Evolutionary conservation across 306 rosid species (phyloP), one percentile per base, ranked within the genome.

Genomic region (Comarum palustre): DNA sequence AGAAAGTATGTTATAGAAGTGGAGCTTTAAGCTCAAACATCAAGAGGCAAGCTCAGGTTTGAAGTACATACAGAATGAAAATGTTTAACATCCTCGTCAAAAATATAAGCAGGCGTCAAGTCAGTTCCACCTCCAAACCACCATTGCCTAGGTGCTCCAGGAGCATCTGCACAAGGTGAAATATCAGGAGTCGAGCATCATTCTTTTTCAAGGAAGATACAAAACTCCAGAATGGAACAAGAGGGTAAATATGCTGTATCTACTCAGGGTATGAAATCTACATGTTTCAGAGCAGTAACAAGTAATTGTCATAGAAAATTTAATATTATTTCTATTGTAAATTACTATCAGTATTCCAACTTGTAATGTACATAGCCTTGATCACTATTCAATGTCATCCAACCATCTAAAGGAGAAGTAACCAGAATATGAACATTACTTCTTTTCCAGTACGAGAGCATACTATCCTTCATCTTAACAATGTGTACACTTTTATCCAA

Each of bases 71-170:
- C 98, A 15, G 88, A 81, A 78, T 94, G 99, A 84, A 94, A 94
- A 78, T 94, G 99, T 85, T 88, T 91, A 52, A 91, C 96, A 78
- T 94, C 99, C 76, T 94, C 99, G 75, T 91, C 95, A 63, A 91
- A 94, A 73, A 89, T 86, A 81, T 94, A 94, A 72, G 99, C 92
- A 69, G 97, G 99, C 24, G 97, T 94, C 76, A 94, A 86, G 83
- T 94, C 99, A 12, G 99, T 94, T 73, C 99, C 99, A 42, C 99
- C 99, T 27, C 99, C 99, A 62, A 94, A 94, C 99, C 97, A 94
- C 99, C 99, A 94, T 60, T 89, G 97, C 82, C 90, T 88, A 12
- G 99, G 99, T 50, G 99, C 97, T 79, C 98, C 97, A 41, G 96
- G 92, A 73, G 76, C 78, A 80, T 94, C 99, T 94, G 88, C 78